Evolutionary conservation across 2,329 filamentous ascomycete genomes (phyloP), one percentile per base, ranked within the genome.

Genomic region (Neofusicoccum ribis): DNA sequence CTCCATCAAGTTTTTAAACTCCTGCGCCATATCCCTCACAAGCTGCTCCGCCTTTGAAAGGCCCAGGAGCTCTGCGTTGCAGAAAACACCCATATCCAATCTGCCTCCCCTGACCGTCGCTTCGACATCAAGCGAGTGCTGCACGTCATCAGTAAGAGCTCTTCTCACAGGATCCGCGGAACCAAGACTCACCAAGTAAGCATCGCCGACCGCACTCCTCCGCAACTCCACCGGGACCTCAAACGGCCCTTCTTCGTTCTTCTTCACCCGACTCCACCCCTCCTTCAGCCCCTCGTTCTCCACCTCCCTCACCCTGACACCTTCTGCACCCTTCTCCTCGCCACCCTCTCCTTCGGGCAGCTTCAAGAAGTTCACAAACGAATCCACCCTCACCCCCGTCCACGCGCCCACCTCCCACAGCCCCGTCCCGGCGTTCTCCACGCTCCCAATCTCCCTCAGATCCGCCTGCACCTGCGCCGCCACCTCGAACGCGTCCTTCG

Each of bases 321-420:
- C 63, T 3, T 39, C 65, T 66, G 64, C 14, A 54, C 46, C 54
- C 7, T 47, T 8, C 12, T 60, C 50, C 12, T 60, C 50, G 20
- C 65, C 66, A 3, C 71, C 69, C 1, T 69, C 68, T 2, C 69
- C 67, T 46, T 78, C 79, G 1, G 84, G 84, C 5, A 88, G 75
- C 60, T 82, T 87, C 17, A 96, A 76, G 69, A 96, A 95, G 74
- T 97, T 97, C 70, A 97, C 87, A 78, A 91, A 94, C 0, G 85
- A 88, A 69, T 91, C 85, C 1, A 96, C 76, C 63, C 77, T 81
- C 1, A 92, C 78, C 0, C 89, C 90, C 0, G 91, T 94, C 92
- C 92, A 97, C 15, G 83, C 76, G 20, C 82, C 77, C 43, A 97
- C 88, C 74, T 96, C 89, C 79, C 86, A 86, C 1, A 97, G 78